phyloP scores from a whole-genome alignment of 345 rosid species.

The Salix arbutifolia region DNA sequence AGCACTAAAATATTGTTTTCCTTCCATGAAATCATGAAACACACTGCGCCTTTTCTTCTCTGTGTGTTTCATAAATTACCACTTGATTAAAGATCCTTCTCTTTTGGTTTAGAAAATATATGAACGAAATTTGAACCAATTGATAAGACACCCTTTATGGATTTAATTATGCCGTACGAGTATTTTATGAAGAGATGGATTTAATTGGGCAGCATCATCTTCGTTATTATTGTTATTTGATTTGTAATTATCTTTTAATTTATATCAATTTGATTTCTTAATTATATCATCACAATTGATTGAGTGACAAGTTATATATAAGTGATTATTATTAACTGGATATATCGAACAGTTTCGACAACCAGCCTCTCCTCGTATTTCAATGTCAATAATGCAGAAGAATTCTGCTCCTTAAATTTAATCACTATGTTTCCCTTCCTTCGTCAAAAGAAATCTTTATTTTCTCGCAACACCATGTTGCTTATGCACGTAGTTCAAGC shows the following conservation, averaged over 20 bases:
- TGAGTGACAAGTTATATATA: background rate
- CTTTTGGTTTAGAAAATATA: background rate
- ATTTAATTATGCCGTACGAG: background rate
- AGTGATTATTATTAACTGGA: background rate
- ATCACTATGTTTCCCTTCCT: slow-evolving; percentile 7
- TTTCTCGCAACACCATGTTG: slow-evolving; percentile 48
- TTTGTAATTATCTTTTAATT: background rate
- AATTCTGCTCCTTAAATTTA: background rate
- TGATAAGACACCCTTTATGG: background rate
- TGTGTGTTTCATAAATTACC: background rate
- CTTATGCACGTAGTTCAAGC: slow-evolving; percentile 37
- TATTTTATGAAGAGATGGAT: background rate
- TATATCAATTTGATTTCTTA: background rate
- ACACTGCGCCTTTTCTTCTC: background rate
- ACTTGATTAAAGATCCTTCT: background rate
- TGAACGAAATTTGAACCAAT: background rate
- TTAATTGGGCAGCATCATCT: background rate
- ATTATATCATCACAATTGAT: background rate
- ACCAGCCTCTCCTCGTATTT: background rate
- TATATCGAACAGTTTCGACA: background rate
- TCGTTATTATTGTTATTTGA: too few relatives aligned
- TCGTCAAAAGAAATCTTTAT: slow-evolving; percentile 27
- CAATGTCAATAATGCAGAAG: slow-evolving; percentile 13
- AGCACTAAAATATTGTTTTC: slow-evolving; percentile 1
- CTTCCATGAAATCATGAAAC: slow-evolving; percentile 5